Conservation (phyloP, 1,284 basidiomycete genomes). For the Cerrena zonata region DNA sequence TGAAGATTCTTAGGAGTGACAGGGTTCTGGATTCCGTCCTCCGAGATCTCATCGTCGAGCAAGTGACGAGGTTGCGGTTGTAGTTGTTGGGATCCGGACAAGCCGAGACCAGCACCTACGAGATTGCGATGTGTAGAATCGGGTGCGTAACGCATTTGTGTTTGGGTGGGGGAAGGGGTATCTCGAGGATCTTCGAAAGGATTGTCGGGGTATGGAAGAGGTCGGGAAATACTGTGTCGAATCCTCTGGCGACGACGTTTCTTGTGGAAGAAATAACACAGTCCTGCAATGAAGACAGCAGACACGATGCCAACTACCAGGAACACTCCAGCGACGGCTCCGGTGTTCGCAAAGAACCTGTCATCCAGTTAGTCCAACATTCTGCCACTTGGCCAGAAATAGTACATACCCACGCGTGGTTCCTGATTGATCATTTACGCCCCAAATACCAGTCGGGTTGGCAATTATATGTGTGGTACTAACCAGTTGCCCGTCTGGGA, state of each 20-base stretch:
- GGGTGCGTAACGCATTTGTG: conserved; percentile 13
- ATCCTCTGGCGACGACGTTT: conserved; percentile 35
- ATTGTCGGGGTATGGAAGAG: conserved; percentile 24
- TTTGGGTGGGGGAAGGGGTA: conserved; percentile 11
- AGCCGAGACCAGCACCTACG: conserved; percentile 14
- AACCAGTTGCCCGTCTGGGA: conserved; percentile 35
- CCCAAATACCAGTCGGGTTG: conserved; percentile 37
- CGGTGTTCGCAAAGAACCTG: conserved; percentile 51
- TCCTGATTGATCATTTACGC: conserved; percentile 20
- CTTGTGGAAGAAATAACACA: conserved; percentile 33
- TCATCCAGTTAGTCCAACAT: not conserved
- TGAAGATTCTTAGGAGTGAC: not conserved
- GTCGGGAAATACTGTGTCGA: conserved; percentile 33
- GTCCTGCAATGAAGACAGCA: conserved; percentile 31
- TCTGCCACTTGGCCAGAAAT: not conserved
- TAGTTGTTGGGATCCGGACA: too few relatives aligned
- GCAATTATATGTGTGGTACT: conserved; percentile 46
- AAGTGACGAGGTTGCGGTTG: conserved; percentile 7
- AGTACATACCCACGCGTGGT: conserved; percentile 19
- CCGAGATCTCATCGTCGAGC: conserved; percentile 18
- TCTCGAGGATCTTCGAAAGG: conserved; percentile 26
- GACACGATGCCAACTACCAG: conserved; percentile 43
- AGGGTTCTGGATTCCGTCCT: not conserved
- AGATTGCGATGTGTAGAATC: conserved; percentile 12
- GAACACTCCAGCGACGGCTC: conserved; percentile 54